Evolutionary conservation across 768 basidiomycete genomes (phyloP).

Genomic region (Mycena maculata): DNA sequence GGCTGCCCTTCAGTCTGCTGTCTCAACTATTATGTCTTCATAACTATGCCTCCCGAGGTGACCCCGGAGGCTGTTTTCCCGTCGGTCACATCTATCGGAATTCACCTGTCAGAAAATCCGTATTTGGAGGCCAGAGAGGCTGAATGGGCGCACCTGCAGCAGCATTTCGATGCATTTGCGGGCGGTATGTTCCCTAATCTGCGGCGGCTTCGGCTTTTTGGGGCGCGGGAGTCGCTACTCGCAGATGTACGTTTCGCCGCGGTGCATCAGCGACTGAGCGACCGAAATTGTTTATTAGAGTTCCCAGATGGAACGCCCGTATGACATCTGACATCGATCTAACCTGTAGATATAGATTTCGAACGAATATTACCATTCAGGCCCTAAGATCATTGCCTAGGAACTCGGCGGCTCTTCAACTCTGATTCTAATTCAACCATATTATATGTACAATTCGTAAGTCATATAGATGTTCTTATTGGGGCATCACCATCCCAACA

Average conservation of each 20-base stretch:
- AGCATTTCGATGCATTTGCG: constrained; percentile 60
- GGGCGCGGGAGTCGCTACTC: constrained; percentile 33
- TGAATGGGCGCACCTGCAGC: constrained; percentile 54
- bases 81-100: constrained; percentile 58
- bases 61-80: constrained; percentile 29
- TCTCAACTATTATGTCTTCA: constrained; percentile 68
- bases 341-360: no score
- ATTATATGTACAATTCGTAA: no score
- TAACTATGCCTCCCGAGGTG: constrained; percentile 47
- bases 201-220: constrained; percentile 58
- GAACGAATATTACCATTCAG: no score
- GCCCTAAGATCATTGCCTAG: no score
- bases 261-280: constrained; percentile 14
- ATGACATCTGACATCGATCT: no score
- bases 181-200: constrained; percentile 59
- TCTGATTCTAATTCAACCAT: no score
- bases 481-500: neutral
- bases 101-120: constrained; percentile 62
- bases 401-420: no score
- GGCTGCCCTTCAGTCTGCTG: constrained; percentile 58
- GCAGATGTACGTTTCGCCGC: constrained; percentile 7
- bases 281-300: constrained; percentile 23
- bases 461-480: neutral
- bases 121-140: constrained; percentile 51
- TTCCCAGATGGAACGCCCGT: constrained; percentile 1